Conservation (phyloP, 768 basidiomycete species). For the Kwoniella shandongensis region DNA sequence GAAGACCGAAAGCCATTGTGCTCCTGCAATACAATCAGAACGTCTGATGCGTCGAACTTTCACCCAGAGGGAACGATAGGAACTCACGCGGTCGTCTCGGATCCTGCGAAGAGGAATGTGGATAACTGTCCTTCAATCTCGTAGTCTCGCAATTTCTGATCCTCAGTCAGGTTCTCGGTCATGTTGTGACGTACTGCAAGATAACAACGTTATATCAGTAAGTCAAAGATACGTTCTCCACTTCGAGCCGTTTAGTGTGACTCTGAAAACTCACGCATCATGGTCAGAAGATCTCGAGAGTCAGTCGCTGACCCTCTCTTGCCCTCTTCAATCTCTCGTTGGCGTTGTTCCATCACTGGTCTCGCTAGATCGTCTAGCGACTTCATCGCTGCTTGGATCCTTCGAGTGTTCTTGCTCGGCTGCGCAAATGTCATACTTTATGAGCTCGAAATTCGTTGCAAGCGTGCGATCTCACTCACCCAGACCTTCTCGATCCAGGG, state of each 20-base stretch:
- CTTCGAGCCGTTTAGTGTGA: neutral
- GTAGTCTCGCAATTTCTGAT: constrained; percentile 27
- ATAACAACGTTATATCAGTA: neutral
- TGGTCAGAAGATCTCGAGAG: constrained; percentile 25
- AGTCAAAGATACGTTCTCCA: too few species aligned
- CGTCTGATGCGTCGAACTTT: neutral
- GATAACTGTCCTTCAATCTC: constrained; percentile 33
- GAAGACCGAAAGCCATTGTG: constrained; percentile 24
- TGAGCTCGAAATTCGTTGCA: too few species aligned
- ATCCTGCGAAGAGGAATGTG: constrained; percentile 37
- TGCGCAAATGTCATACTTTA: too few species aligned
- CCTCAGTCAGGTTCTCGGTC: constrained; percentile 11
- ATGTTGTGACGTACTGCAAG: constrained; percentile 25
- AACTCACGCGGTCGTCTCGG: constrained; percentile 34
- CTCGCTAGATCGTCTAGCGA: constrained; percentile 24
- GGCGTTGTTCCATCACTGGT: constrained; percentile 15
- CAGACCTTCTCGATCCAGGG: constrained; percentile 22
- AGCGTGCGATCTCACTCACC: too few species aligned
- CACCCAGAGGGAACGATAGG: too few species aligned
- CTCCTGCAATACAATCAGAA: constrained; percentile 14
- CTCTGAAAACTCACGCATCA: constrained; percentile 25
- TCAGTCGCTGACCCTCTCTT: constrained; percentile 14
- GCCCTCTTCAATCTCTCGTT: constrained; percentile 23
- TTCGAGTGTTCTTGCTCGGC: constrained; percentile 19
- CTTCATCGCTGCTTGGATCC: constrained; percentile 21